Base-by-base conservation (phyloP, 139 green algal species). In the Pseudopediastrum boryanum region DNA sequence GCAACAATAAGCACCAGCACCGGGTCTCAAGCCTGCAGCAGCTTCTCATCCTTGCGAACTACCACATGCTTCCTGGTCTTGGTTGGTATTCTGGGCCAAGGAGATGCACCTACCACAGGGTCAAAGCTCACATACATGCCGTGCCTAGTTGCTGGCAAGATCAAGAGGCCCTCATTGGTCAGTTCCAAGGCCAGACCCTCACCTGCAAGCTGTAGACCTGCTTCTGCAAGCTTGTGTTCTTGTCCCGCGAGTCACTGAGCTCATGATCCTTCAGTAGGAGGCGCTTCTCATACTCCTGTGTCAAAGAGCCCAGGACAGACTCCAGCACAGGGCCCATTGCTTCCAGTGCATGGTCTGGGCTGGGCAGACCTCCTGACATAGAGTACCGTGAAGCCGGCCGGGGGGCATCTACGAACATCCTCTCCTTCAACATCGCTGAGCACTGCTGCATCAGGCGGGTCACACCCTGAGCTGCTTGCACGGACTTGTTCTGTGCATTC, bases 201-300 rank as follows among this genome's bases (percentile, higher is more conserved):
- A 84, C 77, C 66, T 85, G 36, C 27, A 89, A 68, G 33, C 63
- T 39, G 4, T 41, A 27, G 0, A 85, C 63, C 65, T 84, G 36
- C 36, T 44, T 71, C 33, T 83, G 68, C 54, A 89, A 51, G 39
- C 46, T 71, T 27, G 63, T 56, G 4, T 86, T 25, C 23, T 69
- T 52, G 56, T 88, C 81, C 51, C 85, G 70, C 12, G 66, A 41
- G 33, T 50, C 67, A 23, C 90, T 91, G 42, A 94, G 59, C 67
- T 96, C 90, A 10, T 92, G 85, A 62, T 97, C 93, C 79, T 95
- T 97, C 3, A 63, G 62, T 51, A 95, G 80, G 73, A 97, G 84
- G 10, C 90, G 83, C 64, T 91, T 89, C 82, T 97, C 93, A 52
- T 97, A 97, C 84, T 97, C 93, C 72, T 92, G 79, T n/a, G 92